phyloP scores from a whole-genome alignment of 75 land plant species.

The Selaginella tamariscina region DNA sequence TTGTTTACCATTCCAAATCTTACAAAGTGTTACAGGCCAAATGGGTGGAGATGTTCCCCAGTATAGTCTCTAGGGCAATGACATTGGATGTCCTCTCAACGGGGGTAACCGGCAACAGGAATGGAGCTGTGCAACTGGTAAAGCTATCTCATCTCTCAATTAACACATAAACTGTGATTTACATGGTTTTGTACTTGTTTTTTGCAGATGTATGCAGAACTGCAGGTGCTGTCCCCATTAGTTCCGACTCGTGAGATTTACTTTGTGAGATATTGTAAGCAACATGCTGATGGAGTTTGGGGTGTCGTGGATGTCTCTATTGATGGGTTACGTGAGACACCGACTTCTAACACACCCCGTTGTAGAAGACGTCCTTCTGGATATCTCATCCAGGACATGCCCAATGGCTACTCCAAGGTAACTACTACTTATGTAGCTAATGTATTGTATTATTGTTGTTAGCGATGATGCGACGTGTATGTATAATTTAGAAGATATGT shows the following conservation, averaged over 20 bases:
- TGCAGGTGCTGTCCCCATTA: constrained; percentile 67
- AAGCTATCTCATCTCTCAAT: constrained; percentile 4
- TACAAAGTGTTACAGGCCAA: constrained; percentile 27
- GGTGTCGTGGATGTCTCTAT: constrained; percentile 64
- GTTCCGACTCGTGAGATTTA: constrained; percentile 61
- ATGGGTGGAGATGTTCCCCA: constrained; percentile 73
- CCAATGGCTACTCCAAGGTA: constrained; percentile 75
- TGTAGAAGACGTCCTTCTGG: constrained; percentile 65
- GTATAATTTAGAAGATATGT: too few species aligned
- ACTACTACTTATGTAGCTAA: too few species aligned
- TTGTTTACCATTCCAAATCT: background rate
- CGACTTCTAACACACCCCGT: constrained; percentile 32
- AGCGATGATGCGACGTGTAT: too few species aligned
- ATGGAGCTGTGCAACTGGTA: constrained; percentile 82
- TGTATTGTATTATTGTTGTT: too few species aligned
- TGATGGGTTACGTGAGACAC: constrained; percentile 26
- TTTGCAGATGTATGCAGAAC: constrained; percentile 70
- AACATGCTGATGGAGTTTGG: constrained; percentile 43
- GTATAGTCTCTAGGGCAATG: constrained; percentile 50
- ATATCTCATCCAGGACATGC: constrained; percentile 58
- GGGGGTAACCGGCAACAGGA: constrained; percentile 51
- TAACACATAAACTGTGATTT: background rate
- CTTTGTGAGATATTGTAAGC: constrained; percentile 49
- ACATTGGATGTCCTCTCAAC: constrained; percentile 52
- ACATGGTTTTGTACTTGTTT: background rate